These are phyloP conservation scores for Mortierella alpina DNA, from an alignment of 192 early-diverging fungal species.

Conservation along the genomic window DNA sequence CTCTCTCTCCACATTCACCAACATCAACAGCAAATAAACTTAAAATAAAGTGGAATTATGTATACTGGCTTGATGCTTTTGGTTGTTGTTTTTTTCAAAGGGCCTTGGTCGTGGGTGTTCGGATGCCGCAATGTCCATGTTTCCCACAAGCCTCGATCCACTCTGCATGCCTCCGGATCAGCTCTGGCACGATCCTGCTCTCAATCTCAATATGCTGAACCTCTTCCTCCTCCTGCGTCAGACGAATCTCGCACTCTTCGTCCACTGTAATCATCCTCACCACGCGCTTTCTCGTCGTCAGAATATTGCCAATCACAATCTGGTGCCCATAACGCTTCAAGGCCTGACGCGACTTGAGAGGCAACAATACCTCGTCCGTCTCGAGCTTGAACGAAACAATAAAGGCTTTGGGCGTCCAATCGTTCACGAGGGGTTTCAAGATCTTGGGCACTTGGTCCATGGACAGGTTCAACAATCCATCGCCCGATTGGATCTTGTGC, in stretches of 20 bases:
- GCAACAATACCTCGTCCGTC: conserved; percentile 86
- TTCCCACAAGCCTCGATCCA: conserved; percentile 70
- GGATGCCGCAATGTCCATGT: conserved; percentile 26
- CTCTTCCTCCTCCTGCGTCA: conserved; percentile 65
- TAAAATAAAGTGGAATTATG: not conserved
- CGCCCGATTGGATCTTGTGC: conserved; percentile 97
- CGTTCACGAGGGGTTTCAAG: conserved; percentile 89
- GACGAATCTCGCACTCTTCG: conserved; percentile 57
- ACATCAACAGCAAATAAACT: too few relatives aligned
- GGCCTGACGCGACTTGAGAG: conserved; percentile 82
- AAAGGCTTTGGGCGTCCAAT: conserved; percentile 89
- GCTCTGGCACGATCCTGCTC: conserved; percentile 74
- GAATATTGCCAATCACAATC: conserved; percentile 95
- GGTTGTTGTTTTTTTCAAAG: not conserved
- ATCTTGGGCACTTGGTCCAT: conserved; percentile 99
- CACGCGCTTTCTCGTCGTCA: conserved; percentile 86
- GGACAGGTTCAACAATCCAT: conserved; percentile 84
- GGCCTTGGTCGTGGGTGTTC: conserved; percentile 2
- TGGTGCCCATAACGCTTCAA: conserved; percentile 94
- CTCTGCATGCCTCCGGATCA: conserved; percentile 70
- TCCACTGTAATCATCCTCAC: conserved; percentile 75
- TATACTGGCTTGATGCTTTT: not conserved
- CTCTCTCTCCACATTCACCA: too few relatives aligned
- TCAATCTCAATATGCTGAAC: conserved; percentile 83
- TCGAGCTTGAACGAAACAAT: conserved; percentile 99